Evolutionary conservation across 1,139 yeast species (phyloP), one percentile per base, ranked within the genome.

Genomic region (Yamadazyma conglobata): DNA sequence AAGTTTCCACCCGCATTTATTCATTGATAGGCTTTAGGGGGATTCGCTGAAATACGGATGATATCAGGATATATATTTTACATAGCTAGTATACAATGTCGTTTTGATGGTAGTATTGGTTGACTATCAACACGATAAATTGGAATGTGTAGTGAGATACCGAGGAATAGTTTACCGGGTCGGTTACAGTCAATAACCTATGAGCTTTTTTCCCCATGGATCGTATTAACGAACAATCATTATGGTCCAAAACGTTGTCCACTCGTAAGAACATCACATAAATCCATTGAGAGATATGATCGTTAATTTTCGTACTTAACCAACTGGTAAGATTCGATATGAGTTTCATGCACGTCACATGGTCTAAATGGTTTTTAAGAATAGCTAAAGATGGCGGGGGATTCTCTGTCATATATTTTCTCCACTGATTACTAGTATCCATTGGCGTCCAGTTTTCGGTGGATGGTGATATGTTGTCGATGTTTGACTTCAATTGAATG

Each of bases 121-220:
- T 57, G 8, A 65, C 64, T 4, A 67, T 40, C 10, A 52, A 45
- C 22, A 64, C 40, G 4, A 66, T 49, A 56, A 60, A 51, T 24
- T 56, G 60, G 16, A 59, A 40, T 1, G 70, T 60, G 35, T 47
- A 61, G 22, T 30, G 30, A n/a, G 30, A 15, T 8, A 19, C 10
- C 5, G 25, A 10, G 6, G 30, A 12, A 11, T 4, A 12, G 1
- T 55, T 42, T 3, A 44, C 39, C 3, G 33, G 28, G n/a, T 35
- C 40, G 5, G 37, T 26, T 14, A 34, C 11, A 5, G 23, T 10
- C 15, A 46, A 37, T 9, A 64, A 36, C 29, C 56, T 58, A 5
- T 50, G 38, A 2, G 73, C 73, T 39, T 65, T 67, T 38, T 58
- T 54, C 2, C 64, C 73, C 37, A 68, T 48, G 5, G 57, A 65